These are phyloP conservation scores for Yamadazyma atmosphaerica DNA, from an alignment of 1,139 yeast species.

Conservation along the genomic window DNA sequence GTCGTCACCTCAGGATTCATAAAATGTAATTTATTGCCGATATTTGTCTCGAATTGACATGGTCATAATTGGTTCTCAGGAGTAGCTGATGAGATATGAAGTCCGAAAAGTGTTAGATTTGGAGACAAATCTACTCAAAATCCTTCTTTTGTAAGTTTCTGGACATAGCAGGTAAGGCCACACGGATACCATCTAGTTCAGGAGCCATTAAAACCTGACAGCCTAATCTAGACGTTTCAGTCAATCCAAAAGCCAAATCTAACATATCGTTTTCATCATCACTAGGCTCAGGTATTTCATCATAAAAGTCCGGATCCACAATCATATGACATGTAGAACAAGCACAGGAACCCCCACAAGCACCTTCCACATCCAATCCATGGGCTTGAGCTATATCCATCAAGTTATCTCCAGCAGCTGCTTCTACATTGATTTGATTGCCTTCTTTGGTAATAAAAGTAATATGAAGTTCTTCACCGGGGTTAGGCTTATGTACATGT, in stretches of 20 bases:
- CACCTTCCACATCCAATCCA: slow-evolving; percentile 95
- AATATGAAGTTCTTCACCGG: slow-evolving; percentile 89
- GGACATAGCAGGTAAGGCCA: slow-evolving; percentile 98
- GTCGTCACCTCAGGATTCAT: too few species aligned
- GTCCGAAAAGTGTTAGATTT: too few species aligned
- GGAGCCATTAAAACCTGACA: slow-evolving; percentile 91
- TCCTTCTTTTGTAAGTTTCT: slow-evolving; percentile 83
- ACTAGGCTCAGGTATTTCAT: slow-evolving; percentile 88
- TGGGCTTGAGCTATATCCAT: slow-evolving; percentile 94
- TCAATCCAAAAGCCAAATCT: slow-evolving; percentile 93
- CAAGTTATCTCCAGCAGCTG: slow-evolving; percentile 87
- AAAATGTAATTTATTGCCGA: too few species aligned
- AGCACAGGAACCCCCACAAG: slow-evolving; percentile 99
- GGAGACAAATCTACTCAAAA: slow-evolving; percentile 36
- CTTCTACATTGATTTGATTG: slow-evolving; percentile 75
- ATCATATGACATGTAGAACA: slow-evolving; percentile 97
- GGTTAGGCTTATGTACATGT: slow-evolving; percentile 83
- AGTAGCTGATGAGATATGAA: too few species aligned
- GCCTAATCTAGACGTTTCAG: slow-evolving; percentile 94
- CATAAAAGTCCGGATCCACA: slow-evolving; percentile 92
- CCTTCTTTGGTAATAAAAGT: slow-evolving; percentile 95
- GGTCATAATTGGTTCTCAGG: too few species aligned
- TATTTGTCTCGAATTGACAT: not conserved
- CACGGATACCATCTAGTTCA: slow-evolving; percentile 87
- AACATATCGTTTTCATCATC: slow-evolving; percentile 99